These are phyloP conservation scores for Diutina scorzettiae DNA, from an alignment of 1,139 yeast genomes.

Conservation along the genomic window DNA sequence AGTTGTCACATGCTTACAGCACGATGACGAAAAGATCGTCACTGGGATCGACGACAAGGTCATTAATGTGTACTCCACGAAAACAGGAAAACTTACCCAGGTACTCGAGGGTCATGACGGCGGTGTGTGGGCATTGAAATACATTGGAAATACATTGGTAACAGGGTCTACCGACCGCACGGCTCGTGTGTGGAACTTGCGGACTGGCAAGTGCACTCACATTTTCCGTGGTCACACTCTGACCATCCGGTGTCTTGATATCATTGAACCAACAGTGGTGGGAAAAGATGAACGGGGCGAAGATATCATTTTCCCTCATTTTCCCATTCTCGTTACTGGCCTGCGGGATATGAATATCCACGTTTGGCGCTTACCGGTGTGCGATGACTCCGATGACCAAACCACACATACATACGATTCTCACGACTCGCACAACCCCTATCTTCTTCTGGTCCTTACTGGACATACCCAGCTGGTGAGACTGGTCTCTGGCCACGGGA, in stretches of 20 bases:
- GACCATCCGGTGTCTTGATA: slow-evolving; percentile 83
- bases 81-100: slow-evolving; percentile 55
- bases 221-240: slow-evolving; percentile 86
- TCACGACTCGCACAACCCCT: slow-evolving; percentile 44
- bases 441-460: slow-evolving; percentile 56
- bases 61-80: slow-evolving; percentile 71
- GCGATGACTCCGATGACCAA: slow-evolving; percentile 24
- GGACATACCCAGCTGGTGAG: slow-evolving; percentile 89
- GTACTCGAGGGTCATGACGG: slow-evolving; percentile 86
- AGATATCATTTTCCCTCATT: slow-evolving; percentile 49
- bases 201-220: slow-evolving; percentile 67
- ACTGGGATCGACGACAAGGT: slow-evolving; percentile 88
- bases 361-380: slow-evolving; percentile 76
- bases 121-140: slow-evolving; percentile 97
- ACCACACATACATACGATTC: slow-evolving; percentile 29
- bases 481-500: slow-evolving; percentile 78
- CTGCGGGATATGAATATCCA: slow-evolving; percentile 84
- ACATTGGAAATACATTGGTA: slow-evolving; percentile 70
- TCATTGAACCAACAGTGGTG: slow-evolving; percentile 52
- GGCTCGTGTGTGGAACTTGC: slow-evolving; percentile 82
- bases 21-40: slow-evolving; percentile 81
- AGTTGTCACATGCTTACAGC: slow-evolving; percentile 89
- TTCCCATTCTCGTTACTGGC: slow-evolving; percentile 71
- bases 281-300: slow-evolving; percentile 52
- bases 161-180: slow-evolving; percentile 90